A percentile compares a stretch with the other conserved stretches of the same genome.
These are phyloP conservation scores for Penicillium corylophilum DNA, from an alignment of 2,329 filamentous ascomycete species.

Conservation along the genomic window DNA sequence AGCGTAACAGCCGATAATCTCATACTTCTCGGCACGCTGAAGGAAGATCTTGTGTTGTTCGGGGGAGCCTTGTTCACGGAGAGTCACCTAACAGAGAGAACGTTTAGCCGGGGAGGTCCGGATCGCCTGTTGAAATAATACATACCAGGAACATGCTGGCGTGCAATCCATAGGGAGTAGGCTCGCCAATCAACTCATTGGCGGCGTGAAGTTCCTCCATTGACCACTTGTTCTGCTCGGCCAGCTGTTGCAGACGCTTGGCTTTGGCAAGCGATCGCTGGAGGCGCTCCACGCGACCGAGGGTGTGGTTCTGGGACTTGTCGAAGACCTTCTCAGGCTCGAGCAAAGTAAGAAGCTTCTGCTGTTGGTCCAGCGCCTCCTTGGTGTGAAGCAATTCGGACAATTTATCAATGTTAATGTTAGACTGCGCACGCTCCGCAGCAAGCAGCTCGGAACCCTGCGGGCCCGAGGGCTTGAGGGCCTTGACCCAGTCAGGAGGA, in stretches of 20 bases:
- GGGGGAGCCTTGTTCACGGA: constrained; percentile 68
- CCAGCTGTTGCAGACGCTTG: constrained; percentile 68
- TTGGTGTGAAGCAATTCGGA: constrained; percentile 69
- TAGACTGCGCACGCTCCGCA: constrained; percentile 67
- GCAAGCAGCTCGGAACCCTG: constrained; percentile 68
- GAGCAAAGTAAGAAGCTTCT: constrained; percentile 63
- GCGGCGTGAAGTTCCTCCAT: constrained; percentile 64
- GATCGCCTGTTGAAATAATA: constrained; percentile 1
- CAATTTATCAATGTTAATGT: constrained; percentile 65
- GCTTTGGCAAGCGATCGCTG: constrained; percentile 67
- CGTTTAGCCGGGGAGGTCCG: constrained; percentile 9
- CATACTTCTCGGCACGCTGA: constrained; percentile 65
- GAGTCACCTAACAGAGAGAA: constrained; percentile 54
- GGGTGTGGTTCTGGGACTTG: constrained; percentile 75
- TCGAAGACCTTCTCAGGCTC: constrained; percentile 69
- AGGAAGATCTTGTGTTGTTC: constrained; percentile 74
- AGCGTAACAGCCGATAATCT: constrained; percentile 76
- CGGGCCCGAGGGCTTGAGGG: constrained; percentile 63
- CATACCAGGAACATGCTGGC: constrained; percentile 66
- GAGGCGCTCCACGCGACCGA: constrained; percentile 67
- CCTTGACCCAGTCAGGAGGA: constrained; percentile 64
- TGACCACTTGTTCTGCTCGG: constrained; percentile 66
- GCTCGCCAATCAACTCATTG: constrained; percentile 69
- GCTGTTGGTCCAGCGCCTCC: constrained; percentile 60
- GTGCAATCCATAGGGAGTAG: constrained; percentile 71